Evolutionary conservation across 2,329 filamentous ascomycete species (phyloP).

Genomic region (Trichoderma semiorbis): DNA sequence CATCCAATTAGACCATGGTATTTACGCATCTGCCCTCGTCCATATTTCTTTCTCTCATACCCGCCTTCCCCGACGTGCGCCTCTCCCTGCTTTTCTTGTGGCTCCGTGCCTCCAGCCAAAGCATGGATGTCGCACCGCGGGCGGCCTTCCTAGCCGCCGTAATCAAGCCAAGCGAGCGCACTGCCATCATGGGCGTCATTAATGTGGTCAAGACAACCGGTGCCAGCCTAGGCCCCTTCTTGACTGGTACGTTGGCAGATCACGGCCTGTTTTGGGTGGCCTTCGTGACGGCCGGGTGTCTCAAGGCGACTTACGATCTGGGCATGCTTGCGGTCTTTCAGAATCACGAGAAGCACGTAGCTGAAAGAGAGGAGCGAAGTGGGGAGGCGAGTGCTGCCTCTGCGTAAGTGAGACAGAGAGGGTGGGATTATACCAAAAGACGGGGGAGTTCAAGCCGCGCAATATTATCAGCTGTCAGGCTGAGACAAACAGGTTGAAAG

Average conservation of each 20-base stretch:
- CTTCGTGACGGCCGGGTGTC: conserved; percentile 58
- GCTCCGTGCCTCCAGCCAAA: conserved; percentile 58
- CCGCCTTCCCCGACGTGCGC: conserved; percentile 50
- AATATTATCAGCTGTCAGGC: not conserved
- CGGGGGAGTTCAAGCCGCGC: not conserved
- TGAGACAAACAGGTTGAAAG: not conserved
- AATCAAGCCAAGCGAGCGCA: conserved; percentile 62
- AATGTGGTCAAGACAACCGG: conserved; percentile 66
- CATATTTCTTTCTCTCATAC: conserved; percentile 61
- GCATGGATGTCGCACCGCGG: conserved; percentile 69
- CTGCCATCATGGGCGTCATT: conserved; percentile 66
- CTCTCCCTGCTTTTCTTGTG: conserved; percentile 59
- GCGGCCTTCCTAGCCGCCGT: conserved; percentile 66
- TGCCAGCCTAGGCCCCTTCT: conserved; percentile 58
- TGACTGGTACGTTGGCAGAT: conserved; percentile 62
- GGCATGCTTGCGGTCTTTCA: conserved; percentile 43
- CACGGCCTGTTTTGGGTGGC: conserved; percentile 56
- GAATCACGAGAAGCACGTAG: conserved; percentile 18
- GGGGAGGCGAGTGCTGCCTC: not conserved
- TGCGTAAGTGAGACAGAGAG: not conserved
- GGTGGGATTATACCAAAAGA: not conserved
- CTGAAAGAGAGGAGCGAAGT: not conserved
- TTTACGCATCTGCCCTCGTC: conserved; percentile 70
- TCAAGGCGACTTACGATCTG: conserved; percentile 62
- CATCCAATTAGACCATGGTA: conserved; percentile 59